These are phyloP conservation scores for Loxodes magnus DNA, from an alignment of 73 alveolate species.

Conservation along the genomic window DNA sequence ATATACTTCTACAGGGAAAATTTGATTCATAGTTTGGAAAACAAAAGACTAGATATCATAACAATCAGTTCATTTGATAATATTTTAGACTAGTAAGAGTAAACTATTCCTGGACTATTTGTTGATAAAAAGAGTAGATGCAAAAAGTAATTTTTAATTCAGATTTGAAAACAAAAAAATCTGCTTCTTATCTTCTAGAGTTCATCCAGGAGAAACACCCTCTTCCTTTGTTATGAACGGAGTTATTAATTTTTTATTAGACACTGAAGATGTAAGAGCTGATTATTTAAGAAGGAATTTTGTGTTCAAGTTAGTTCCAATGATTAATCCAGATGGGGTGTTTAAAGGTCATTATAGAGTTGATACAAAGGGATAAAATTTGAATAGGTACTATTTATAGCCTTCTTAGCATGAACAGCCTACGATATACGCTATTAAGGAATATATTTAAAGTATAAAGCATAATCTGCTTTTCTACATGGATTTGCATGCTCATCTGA, in stretches of 20 bases:
- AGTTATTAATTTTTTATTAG: slow-evolving; percentile 8
- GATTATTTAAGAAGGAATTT: slow-evolving; percentile 20
- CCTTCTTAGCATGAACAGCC: slow-evolving; percentile 48
- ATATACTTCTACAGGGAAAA: slow-evolving; percentile 40
- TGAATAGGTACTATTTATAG: slow-evolving; percentile 34
- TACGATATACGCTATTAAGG: slow-evolving; percentile 52
- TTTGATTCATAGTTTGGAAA: slow-evolving; percentile 28
- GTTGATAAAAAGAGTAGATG: slow-evolving; percentile 8
- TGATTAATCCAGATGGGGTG: slow-evolving; percentile 53
- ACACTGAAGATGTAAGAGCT: slow-evolving; percentile 21
- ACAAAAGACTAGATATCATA: slow-evolving; percentile 28
- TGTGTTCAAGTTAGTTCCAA: slow-evolving; percentile 42
- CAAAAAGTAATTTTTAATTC: too few species aligned
- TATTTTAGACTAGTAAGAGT: slow-evolving; percentile 40
- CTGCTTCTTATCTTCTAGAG: slow-evolving; percentile 20
- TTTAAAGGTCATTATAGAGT: slow-evolving; percentile 36
- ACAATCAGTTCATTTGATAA: slow-evolving; percentile 34
- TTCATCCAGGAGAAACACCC: slow-evolving; percentile 27
- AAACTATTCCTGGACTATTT: slow-evolving; percentile 20
- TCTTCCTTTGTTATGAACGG: slow-evolving; percentile 18
- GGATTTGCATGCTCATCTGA: slow-evolving; percentile 70
- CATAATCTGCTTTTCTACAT: slow-evolving; percentile 30
- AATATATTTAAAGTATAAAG: too few species aligned
- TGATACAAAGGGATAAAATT: slow-evolving; percentile 33
- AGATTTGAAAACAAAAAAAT: slow-evolving; percentile 21